These are phyloP conservation scores for Echeveria elegans DNA, from an alignment of 164 flowering plant genomes.

Conservation along the genomic window DNA sequence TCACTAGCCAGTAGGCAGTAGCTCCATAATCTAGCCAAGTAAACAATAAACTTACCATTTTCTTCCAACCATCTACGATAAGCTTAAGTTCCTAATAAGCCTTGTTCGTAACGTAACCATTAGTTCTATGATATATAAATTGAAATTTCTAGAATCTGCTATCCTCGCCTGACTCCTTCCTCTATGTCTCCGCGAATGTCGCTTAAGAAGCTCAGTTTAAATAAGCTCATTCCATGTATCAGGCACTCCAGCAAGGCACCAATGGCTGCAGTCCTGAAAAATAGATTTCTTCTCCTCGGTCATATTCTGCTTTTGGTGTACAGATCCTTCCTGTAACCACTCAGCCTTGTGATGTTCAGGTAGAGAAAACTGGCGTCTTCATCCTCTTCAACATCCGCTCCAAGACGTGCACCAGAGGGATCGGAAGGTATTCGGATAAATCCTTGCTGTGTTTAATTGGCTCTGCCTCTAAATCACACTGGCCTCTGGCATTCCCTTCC, in stretches of 20 bases:
- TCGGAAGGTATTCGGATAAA: background rate
- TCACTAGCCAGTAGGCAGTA: background rate
- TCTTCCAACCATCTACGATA: slow-evolving; percentile 21
- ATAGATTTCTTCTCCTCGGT: background rate
- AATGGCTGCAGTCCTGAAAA: slow-evolving; percentile 49
- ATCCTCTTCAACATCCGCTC: background rate
- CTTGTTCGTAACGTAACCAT: too few species aligned
- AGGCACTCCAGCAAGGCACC: slow-evolving; percentile 97
- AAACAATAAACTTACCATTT: background rate
- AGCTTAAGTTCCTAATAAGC: too few species aligned
- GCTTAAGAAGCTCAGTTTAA: slow-evolving; percentile 41
- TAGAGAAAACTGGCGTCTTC: background rate
- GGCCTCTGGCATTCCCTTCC: background rate
- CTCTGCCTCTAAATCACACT: background rate
- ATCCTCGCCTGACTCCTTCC: background rate
- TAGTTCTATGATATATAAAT: too few species aligned
- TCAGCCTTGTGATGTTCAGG: background rate
- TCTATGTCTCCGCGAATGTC: background rate
- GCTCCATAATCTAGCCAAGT: too few species aligned
- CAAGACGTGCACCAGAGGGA: background rate
- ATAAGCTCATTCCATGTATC: slow-evolving; percentile 27
- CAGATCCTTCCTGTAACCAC: background rate
- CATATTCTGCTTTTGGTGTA: background rate
- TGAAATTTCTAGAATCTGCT: background rate
- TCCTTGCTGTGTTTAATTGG: background rate